These are phyloP conservation scores for Nasturtium officinale DNA, from an alignment of 345 rosid genomes.

Conservation along the genomic window DNA sequence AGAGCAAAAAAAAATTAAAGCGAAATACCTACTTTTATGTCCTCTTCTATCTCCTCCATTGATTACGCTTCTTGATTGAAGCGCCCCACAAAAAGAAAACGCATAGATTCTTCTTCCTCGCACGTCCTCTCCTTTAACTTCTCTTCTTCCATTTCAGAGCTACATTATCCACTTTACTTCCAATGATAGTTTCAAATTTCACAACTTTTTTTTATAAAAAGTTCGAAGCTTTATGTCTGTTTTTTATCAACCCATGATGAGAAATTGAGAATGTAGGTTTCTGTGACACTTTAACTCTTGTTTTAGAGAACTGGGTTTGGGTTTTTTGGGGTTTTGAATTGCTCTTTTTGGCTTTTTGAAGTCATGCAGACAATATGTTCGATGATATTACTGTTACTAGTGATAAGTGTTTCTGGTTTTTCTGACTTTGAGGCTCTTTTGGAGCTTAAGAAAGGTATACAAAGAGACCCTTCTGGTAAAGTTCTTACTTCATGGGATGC, in stretches of 20 bases:
- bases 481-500: conserved; percentile 70
- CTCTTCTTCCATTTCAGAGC: neutral
- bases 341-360: conserved; percentile 27
- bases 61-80: conserved; percentile 26
- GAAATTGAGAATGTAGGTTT: conserved; percentile 9
- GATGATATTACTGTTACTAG: conserved; percentile 49
- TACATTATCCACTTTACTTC: conserved; percentile 1
- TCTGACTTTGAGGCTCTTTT: conserved; percentile 78
- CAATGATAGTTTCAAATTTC: conserved; percentile 10
- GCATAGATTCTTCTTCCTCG: conserved; percentile 20
- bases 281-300: conserved; percentile 7
- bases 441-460: conserved; percentile 71
- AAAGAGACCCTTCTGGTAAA: conserved; percentile 60
- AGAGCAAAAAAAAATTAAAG: neutral
- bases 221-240: neutral
- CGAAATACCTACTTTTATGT: conserved; percentile 3
- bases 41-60: conserved; percentile 17
- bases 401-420: conserved; percentile 49
- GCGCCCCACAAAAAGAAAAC: neutral
- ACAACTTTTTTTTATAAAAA: neutral
- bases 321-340: neutral
- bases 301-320: neutral
- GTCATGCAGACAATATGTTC: conserved; percentile 63
- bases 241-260: neutral
- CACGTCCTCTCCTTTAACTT: conserved; percentile 17